Conservation (phyloP, 2,329 filamentous ascomycete species). For the Teratosphaeriaceae sp. region DNA sequence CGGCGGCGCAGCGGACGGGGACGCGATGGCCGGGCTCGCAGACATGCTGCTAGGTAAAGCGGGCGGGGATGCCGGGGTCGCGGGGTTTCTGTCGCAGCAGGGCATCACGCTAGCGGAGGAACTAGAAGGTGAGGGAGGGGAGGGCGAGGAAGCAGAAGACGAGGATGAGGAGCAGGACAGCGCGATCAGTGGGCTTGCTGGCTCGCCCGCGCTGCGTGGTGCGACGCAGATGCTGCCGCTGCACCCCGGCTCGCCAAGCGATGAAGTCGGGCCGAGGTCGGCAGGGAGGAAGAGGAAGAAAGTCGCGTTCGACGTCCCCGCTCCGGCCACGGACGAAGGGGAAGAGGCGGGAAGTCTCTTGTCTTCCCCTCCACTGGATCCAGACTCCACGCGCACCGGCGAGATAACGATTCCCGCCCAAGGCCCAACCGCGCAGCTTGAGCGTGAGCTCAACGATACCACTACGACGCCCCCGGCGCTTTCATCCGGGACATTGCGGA, state of each 20-base stretch:
- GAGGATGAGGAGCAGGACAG: conserved; percentile 8
- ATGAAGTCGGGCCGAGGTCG: conserved; percentile 4
- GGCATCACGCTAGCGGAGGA: conserved; percentile 28
- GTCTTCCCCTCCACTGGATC: background rate
- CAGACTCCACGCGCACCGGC: background rate
- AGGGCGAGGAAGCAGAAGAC: conserved; percentile 11
- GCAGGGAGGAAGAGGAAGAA: conserved; percentile 3
- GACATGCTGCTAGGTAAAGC: conserved; percentile 34
- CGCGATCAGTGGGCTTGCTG: conserved; percentile 11
- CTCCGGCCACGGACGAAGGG: background rate
- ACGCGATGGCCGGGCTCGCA: conserved; percentile 37
- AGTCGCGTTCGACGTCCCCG: conserved; percentile 4
- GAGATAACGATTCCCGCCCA: background rate
- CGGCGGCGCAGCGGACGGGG: conserved; percentile 34
- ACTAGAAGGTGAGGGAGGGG: too few relatives aligned
- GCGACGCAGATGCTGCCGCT: conserved; percentile 11
- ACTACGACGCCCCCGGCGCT: conserved; percentile 2
- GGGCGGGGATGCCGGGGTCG: conserved; percentile 21
- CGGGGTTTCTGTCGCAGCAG: conserved; percentile 28
- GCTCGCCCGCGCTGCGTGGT: background rate
- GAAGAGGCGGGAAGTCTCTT: background rate
- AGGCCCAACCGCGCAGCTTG: background rate
- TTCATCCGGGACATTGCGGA: background rate
- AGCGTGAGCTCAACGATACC: background rate
- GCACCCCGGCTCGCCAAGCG: conserved; percentile 13